Conservation (phyloP, 176 grass and related monocot species). For the Avena insularis region DNA sequence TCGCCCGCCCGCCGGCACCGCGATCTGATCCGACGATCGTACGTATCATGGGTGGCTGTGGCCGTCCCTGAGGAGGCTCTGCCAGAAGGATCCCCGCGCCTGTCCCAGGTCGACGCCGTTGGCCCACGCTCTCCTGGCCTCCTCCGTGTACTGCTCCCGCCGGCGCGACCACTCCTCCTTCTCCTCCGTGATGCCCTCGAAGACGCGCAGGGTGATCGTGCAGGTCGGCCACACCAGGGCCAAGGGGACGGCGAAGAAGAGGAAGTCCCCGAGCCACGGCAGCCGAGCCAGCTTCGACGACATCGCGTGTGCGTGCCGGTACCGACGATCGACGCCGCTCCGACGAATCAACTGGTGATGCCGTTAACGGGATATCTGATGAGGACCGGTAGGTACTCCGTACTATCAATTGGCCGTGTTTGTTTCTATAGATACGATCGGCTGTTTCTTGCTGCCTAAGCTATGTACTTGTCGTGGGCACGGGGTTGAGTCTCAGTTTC, state of each 20-base stretch:
- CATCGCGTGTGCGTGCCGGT: background rate
- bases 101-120: background rate
- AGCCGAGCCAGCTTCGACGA: background rate
- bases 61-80: background rate
- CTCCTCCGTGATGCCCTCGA: background rate
- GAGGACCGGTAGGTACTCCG: too few species aligned
- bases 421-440: background rate
- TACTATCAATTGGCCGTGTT: background rate
- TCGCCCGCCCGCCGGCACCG: background rate
- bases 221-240: background rate
- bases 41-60: background rate
- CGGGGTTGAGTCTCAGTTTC: background rate
- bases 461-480: background rate
- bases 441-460: background rate
- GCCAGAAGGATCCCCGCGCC: background rate
- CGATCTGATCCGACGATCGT: background rate
- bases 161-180: background rate
- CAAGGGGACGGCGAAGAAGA: background rate
- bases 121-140: slow-evolving; percentile 1
- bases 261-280: background rate
- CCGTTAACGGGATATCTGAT: background rate
- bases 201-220: background rate
- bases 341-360: background rate
- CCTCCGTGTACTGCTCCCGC: background rate
- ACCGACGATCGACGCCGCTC: too few species aligned